Percentiles rank a stretch among this genome's conserved stretches.
Evolutionary conservation across 2,329 filamentous ascomycete species (phyloP).

Genomic region (Fusarium musae): DNA sequence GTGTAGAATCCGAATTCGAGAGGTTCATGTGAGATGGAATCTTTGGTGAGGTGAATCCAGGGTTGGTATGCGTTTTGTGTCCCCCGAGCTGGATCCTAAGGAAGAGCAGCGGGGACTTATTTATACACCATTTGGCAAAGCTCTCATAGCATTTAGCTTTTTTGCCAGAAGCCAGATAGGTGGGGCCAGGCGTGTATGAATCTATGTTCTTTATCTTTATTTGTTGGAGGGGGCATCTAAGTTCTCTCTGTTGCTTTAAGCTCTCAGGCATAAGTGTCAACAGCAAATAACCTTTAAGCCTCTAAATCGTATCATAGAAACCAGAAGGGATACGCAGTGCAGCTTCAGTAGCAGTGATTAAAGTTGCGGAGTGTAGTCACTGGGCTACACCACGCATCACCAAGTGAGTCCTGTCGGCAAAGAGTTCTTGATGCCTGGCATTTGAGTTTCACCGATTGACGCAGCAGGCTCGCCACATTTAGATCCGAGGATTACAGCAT

Average conservation of each 20-base stretch:
- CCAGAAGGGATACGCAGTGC: fast-evolving
- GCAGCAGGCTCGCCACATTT: neutral
- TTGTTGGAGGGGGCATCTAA: neutral
- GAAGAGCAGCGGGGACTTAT: neutral
- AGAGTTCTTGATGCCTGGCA: neutral
- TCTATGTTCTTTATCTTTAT: neutral
- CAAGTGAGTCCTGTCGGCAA: neutral
- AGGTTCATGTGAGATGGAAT: neutral
- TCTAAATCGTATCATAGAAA: neutral
- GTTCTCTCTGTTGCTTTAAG: neutral
- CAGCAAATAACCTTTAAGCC: neutral
- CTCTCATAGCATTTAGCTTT: neutral
- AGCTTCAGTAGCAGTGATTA: neutral
- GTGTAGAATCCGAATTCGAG: neutral
- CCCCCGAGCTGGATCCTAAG: neutral
- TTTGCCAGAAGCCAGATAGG: fast-evolving
- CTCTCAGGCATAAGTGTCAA: neutral
- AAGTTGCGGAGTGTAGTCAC: neutral
- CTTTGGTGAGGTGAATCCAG: neutral
- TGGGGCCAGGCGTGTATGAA: neutral
- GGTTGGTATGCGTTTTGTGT: neutral
- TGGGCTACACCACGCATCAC: neutral
- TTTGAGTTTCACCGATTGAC: neutral
- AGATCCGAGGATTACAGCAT: too few relatives aligned
- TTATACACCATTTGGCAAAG: neutral